These are phyloP conservation scores for Zygoascus meyerae DNA, from an alignment of 1,139 yeast genomes.

Conservation along the genomic window DNA sequence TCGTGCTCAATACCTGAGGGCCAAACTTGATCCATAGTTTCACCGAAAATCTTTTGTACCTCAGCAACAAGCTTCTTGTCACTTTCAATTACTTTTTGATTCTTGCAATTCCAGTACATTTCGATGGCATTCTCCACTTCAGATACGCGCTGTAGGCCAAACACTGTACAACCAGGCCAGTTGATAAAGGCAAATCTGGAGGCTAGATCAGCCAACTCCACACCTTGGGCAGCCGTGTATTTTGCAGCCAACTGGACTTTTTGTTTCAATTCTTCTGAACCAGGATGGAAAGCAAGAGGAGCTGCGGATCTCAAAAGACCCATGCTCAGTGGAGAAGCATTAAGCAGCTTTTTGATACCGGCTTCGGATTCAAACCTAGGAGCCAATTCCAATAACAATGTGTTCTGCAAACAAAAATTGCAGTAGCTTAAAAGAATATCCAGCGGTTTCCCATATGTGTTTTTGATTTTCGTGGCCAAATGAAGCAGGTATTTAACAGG, in stretches of 20 bases:
- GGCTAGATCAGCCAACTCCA: constrained; percentile 76
- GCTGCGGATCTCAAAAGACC: constrained; percentile 63
- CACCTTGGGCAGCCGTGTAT: constrained; percentile 36
- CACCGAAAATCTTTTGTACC: constrained; percentile 44
- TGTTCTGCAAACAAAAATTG: constrained; percentile 78
- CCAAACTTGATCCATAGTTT: constrained; percentile 66
- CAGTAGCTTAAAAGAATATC: constrained; percentile 78
- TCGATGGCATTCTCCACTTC: constrained; percentile 63
- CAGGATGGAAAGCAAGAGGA: constrained; percentile 81
- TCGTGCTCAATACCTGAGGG: constrained; percentile 52
- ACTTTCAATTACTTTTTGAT: constrained; percentile 31
- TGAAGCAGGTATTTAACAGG: constrained; percentile 59
- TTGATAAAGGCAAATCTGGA: constrained; percentile 64
- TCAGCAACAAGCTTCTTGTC: constrained; percentile 42
- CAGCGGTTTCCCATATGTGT: constrained; percentile 42
- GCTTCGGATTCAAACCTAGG: constrained; percentile 48
- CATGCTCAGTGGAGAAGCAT: constrained; percentile 88
- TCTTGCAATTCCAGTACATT: constrained; percentile 48
- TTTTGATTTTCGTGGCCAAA: constrained; percentile 37
- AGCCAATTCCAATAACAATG: constrained; percentile 45
- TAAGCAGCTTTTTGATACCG: constrained; percentile 52
- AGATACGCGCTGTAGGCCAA: constrained; percentile 60
- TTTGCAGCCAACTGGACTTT: constrained; percentile 52
- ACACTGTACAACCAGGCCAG: constrained; percentile 63
- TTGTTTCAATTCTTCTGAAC: constrained; percentile 50